phyloP scores from a whole-genome alignment of 306 rosid species.

The Neltuma alba region DNA sequence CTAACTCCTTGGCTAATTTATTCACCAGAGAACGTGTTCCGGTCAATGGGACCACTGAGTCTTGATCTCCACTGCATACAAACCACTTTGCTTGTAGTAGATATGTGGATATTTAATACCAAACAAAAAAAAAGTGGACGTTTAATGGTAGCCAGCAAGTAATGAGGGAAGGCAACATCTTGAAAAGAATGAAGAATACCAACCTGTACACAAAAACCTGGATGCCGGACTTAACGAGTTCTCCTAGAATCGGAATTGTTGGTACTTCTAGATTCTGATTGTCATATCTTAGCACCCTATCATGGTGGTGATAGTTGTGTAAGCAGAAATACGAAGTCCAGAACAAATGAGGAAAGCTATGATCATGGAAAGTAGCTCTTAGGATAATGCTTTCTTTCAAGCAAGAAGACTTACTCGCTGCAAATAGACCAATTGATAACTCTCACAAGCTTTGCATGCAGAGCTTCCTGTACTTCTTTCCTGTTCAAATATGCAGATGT shows the following conservation, averaged over 20 bases:
- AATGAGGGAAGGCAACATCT: background rate
- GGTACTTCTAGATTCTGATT: constrained; percentile 44
- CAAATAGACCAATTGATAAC: constrained; percentile 55
- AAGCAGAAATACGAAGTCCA: background rate
- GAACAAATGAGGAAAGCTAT: background rate
- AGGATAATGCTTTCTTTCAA: background rate
- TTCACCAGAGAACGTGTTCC: constrained; percentile 50
- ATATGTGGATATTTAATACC: background rate
- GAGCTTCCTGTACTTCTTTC: constrained; percentile 65
- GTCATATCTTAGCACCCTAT: constrained; percentile 46
- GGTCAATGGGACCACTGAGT: constrained; percentile 49
- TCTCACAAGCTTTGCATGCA: constrained; percentile 74
- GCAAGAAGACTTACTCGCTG: constrained; percentile 51
- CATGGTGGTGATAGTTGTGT: background rate
- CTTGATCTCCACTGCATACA: constrained; percentile 54
- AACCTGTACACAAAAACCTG: constrained; percentile 56
- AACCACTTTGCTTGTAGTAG: constrained; percentile 7
- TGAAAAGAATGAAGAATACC: background rate
- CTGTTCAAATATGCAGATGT: constrained; percentile 58
- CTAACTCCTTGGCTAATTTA: constrained; percentile 42
- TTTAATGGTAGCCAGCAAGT: background rate
- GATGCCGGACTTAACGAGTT: constrained; percentile 50
- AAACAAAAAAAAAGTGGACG: background rate
- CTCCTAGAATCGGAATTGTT: constrained; percentile 41
- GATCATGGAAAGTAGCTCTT: background rate